phyloP scores from a whole-genome alignment of 192 early-diverging fungal species.

The Gigaspora rosea region DNA sequence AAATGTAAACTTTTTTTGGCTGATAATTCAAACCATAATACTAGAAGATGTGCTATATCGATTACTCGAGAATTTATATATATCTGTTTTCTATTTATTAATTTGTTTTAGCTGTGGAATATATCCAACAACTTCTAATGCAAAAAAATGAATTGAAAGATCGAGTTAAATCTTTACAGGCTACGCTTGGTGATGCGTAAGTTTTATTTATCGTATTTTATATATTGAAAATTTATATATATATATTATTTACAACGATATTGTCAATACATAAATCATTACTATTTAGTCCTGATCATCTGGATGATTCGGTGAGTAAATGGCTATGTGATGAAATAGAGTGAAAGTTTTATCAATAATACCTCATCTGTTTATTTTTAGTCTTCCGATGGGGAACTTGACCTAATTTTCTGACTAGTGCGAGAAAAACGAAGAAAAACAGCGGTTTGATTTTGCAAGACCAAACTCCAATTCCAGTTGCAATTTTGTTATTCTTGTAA shows the following conservation, averaged over 20 bases:
- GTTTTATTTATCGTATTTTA: constrained; percentile 30
- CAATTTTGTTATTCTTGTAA: no score
- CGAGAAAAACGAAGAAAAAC: constrained; percentile 8
- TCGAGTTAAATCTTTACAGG: constrained; percentile 53
- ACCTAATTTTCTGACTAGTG: constrained; percentile 23
- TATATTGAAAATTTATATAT: neutral
- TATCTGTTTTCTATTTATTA: neutral
- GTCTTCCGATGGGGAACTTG: constrained; percentile 20
- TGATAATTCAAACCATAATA: neutral
- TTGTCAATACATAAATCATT: neutral
- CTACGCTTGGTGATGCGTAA: constrained; percentile 50
- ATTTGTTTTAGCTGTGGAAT: constrained; percentile 63
- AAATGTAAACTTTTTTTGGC: constrained; percentile 52
- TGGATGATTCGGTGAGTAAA: constrained; percentile 27
- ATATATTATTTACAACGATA: neutral
- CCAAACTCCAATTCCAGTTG: neutral
- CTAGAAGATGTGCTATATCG: neutral
- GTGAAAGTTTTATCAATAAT: neutral
- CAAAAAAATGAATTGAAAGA: constrained; percentile 61
- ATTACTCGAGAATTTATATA: neutral
- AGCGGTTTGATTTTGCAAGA: neutral
- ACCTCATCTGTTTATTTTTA: neutral
- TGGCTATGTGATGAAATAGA: neutral
- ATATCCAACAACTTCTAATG: constrained; percentile 68
- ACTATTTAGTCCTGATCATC: constrained; percentile 5